Conservation (phyloP, 116 monocot genomes). For the Dioscorea cayenensis region DNA sequence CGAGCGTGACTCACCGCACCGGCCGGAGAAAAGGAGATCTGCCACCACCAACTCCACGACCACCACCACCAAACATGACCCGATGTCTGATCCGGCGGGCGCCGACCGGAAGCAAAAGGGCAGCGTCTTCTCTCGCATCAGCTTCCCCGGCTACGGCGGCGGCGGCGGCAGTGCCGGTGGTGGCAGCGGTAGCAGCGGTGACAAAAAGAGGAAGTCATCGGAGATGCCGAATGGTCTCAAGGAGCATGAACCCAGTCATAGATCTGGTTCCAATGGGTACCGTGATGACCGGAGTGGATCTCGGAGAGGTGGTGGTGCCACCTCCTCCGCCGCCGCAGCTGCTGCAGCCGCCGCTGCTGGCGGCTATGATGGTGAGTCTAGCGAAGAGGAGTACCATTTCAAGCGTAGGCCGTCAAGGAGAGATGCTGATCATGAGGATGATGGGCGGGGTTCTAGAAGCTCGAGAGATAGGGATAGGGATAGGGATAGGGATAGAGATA, state of each 20-base stretch:
- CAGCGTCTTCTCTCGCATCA: slow-evolving; percentile 95
- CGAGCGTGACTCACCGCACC: slow-evolving; percentile 9
- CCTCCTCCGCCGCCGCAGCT: neutral
- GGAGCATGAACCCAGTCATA: slow-evolving; percentile 17
- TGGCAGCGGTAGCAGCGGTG: slow-evolving; percentile 7
- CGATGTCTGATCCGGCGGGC: neutral
- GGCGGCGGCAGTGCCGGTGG: neutral
- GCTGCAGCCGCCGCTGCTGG: neutral
- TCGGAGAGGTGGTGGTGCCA: neutral
- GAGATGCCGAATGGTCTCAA: slow-evolving; percentile 35
- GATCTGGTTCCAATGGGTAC: slow-evolving; percentile 10
- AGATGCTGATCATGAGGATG: slow-evolving; percentile 14
- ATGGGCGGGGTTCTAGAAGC: slow-evolving; percentile 2
- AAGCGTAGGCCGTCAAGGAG: slow-evolving; percentile 58
- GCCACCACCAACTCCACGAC: slow-evolving; percentile 7
- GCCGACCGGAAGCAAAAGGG: slow-evolving; percentile 59
- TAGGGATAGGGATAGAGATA: neutral
- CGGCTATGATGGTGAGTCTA: slow-evolving; percentile 51
- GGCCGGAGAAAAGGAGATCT: slow-evolving; percentile 26
- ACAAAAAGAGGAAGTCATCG: slow-evolving; percentile 37
- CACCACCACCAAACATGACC: neutral
- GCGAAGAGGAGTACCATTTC: slow-evolving; percentile 90
- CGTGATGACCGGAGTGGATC: slow-evolving; percentile 10
- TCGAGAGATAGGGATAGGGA: neutral
- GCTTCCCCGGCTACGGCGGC: slow-evolving; percentile 48